Conservation (phyloP, 2,329 filamentous ascomycete species). For the Microdochium bolleyi region DNA sequence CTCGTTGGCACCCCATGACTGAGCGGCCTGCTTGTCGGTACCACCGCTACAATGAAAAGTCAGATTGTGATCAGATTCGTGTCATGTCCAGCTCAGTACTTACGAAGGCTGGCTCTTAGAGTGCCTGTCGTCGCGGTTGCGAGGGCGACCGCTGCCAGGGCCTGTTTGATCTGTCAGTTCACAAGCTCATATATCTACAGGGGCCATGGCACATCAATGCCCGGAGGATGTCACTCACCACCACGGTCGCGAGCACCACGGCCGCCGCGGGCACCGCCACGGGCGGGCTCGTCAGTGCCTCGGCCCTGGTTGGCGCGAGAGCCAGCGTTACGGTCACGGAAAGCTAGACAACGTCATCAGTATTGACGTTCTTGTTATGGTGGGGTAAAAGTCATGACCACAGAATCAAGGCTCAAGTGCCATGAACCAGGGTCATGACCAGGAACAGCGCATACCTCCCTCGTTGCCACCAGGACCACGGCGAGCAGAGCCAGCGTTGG, state of each 20-base stretch:
- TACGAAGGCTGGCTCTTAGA: slow-evolving; percentile 39
- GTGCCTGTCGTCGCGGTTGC: slow-evolving; percentile 50
- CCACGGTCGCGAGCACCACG: slow-evolving; percentile 56
- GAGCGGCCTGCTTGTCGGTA: slow-evolving; percentile 78
- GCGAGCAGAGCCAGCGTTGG: slow-evolving; percentile 29
- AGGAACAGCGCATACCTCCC: slow-evolving; percentile 59
- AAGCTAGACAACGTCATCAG: slow-evolving; percentile 47
- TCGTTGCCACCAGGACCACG: slow-evolving; percentile 68
- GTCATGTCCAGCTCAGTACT: slow-evolving; percentile 2
- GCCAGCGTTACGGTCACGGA: slow-evolving; percentile 82
- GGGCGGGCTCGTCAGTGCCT: slow-evolving; percentile 60
- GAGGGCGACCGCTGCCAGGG: slow-evolving; percentile 44
- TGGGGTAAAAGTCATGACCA: slow-evolving; percentile 1
- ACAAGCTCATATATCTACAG: background rate
- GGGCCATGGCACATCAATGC: background rate
- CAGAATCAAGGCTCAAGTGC: background rate
- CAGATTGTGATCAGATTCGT: slow-evolving; percentile 8
- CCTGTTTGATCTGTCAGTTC: slow-evolving; percentile 6
- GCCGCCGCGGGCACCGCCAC: slow-evolving; percentile 49
- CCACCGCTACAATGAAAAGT: slow-evolving; percentile 42
- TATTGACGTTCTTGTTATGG: slow-evolving; percentile 6
- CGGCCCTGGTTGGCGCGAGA: slow-evolving; percentile 75
- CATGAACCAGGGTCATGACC: slow-evolving; percentile 5
- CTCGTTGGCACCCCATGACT: slow-evolving; percentile 81
- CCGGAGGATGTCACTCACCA: slow-evolving; percentile 29